Base-by-base conservation (phyloP, 2,329 filamentous ascomycete species). In the Ophiostoma piceae region DNA sequence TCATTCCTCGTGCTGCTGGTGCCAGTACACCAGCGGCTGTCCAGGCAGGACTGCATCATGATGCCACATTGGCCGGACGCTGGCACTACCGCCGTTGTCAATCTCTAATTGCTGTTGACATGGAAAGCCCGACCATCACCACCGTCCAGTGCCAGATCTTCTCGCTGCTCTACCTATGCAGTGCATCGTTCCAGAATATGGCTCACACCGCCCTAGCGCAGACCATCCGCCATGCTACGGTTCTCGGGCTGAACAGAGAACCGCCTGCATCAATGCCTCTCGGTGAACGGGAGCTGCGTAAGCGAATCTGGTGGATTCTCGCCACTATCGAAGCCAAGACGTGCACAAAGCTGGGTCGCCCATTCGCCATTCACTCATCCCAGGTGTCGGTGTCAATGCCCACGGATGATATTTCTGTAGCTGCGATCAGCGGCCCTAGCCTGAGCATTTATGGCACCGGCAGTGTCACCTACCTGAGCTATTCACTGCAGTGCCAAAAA, bases 251-350 rank as follows among this genome's bases (percentile, higher is more conserved):
- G 22, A 26, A 60, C 54, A 16, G 54, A 29, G 54, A 60, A 4
- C 54, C 54, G 22, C 54, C 54, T 12, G 12, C 54, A 9, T 83
- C 60, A 80, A 71, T 82, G 67, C 75, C 80, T 0, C 71, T 69
- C 3, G 67, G 71, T 0, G 75, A 82, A 67, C 73, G 78, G 22
- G 83, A 85, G 72, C 74, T 84, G 71, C 80, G 82, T 4, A 83
- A 80, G 72, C 78, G 84, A 0, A 71, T 86, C 14, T 87, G 84
- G 84, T 86, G 83, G 83, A 76, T 75, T 0, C 73, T 87, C 1
- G 85, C 81, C 73, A 76, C 78, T 0, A 74, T 85, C 19, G 85
- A 87, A 67, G 79, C 76, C 71, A 84, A 83, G 73, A 79, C 76
- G 2, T 78, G 78, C 71, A 80, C 82, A 76, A 82, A 84, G 70